Conservation (phyloP, 805 yeast species). For the Myxozyma nipponensis region DNA sequence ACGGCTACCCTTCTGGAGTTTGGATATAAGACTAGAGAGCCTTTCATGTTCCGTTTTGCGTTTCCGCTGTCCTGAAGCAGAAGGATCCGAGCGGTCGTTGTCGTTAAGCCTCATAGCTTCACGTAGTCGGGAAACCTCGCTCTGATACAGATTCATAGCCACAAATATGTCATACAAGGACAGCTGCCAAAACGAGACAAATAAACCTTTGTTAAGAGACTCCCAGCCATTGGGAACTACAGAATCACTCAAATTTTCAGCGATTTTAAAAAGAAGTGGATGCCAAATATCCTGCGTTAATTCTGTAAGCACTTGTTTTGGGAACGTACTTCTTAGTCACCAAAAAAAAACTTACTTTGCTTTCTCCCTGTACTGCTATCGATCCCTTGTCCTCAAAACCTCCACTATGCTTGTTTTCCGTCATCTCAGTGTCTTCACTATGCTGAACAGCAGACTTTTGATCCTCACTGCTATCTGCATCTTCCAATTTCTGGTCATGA, state of each 20-base stretch:
- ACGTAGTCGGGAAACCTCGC: conserved; percentile 43
- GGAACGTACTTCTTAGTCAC: too few species aligned
- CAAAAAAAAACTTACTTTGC: too few species aligned
- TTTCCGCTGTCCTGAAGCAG: conserved; percentile 1
- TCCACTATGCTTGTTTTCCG: not conserved
- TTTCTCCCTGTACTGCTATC: not conserved
- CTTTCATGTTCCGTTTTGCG: conserved; percentile 10
- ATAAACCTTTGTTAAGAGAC: conserved; percentile 43
- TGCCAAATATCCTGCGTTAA: conserved; percentile 42
- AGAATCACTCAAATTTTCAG: conserved; percentile 33
- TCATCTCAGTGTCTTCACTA: not conserved
- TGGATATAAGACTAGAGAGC: conserved; percentile 7
- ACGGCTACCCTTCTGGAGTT: conserved; percentile 39
- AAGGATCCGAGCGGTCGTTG: conserved; percentile 3
- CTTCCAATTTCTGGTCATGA: conserved; percentile 40
- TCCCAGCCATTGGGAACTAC: conserved; percentile 32
- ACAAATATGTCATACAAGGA: conserved; percentile 67
- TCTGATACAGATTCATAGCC: conserved; percentile 48
- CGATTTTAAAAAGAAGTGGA: conserved; percentile 39
- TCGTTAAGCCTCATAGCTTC: conserved; percentile 29
- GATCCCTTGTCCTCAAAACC: not conserved
- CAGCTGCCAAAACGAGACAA: conserved; percentile 66
- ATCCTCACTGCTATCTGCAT: conserved; percentile 38
- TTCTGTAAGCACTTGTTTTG: too few species aligned
- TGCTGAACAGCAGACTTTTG: not conserved